Evolutionary conservation across 352 stramenopile species (phyloP), one percentile per base, ranked within the genome.

Genomic region (Paralagenidium karlingii): DNA sequence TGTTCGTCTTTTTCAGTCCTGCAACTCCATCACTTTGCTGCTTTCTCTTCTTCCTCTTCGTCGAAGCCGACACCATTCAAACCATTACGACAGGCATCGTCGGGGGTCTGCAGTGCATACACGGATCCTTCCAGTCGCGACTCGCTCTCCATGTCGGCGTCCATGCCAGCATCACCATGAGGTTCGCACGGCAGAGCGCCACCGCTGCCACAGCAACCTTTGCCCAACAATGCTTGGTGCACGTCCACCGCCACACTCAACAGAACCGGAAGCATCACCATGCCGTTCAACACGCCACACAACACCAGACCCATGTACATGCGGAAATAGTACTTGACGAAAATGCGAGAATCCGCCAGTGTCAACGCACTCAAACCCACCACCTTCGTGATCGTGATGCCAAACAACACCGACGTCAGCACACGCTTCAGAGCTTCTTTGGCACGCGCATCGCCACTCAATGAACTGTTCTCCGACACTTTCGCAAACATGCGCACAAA

Each of bases 221-320:
- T 40, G 34, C 57, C 55, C 32, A 63, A 46, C 10, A 51, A 56
- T n/a, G 44, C 53, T 53, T 70, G 50, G 9, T 37, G 52, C 2
- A 60, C 40, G 51, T 78, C 61, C 20, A 64, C 58, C 36, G 43
- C 34, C 36, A 78, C 47, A 38, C 64, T 78, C 21, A 78, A 46
- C 7, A 37, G 43, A 19, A 78, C 64, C 16, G 64, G 64, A 2
- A 78, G 42, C 30, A 55, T 22, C 18, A 55, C 42, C 37, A 52
- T 45, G 20, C 47, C 47, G 15, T 55, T 38, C 2, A 53, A 15
- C 29, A 65, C 58, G 5, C 55, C 48, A 31, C 49, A 58, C 32
- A 65, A 34, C 2, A 60, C 55, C 20, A 55, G 60, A 28, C 51
- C 45, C 39, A 75, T 48, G 38, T 74, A 40, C 33, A 59, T 67